Conservation (phyloP, 2,329 filamentous ascomycete genomes). For the Coniosporium tulheliwenetii region DNA sequence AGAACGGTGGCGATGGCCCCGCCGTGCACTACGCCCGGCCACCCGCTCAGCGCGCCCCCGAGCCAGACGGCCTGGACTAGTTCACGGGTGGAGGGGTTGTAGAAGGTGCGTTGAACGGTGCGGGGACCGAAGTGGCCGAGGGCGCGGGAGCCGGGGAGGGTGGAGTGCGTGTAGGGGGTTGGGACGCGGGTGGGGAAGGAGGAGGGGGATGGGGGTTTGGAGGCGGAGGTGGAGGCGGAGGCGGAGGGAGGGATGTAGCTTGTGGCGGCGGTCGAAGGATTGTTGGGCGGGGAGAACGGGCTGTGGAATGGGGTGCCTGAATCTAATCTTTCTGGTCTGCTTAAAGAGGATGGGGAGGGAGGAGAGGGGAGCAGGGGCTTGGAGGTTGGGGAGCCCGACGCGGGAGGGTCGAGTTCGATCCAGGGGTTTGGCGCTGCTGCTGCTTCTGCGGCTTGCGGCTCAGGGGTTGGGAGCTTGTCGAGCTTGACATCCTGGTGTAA, state of each 20-base stretch:
- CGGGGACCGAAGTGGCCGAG: not conserved
- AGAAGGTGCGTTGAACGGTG: constrained; percentile 45
- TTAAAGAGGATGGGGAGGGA: not conserved
- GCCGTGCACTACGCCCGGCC: constrained; percentile 58
- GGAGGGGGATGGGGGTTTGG: constrained; percentile 8
- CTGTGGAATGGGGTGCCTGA: too few relatives aligned
- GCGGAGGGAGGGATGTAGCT: not conserved
- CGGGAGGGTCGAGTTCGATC: too few relatives aligned
- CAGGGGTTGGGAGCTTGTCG: too few relatives aligned
- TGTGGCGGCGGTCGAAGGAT: not conserved
- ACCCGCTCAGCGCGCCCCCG: constrained; percentile 49
- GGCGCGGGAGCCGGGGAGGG: not conserved
- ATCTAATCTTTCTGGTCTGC: too few relatives aligned
- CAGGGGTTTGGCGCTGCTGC: too few relatives aligned
- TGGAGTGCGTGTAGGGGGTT: not conserved
- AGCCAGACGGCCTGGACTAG: constrained; percentile 51
- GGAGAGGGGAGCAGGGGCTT: not conserved
- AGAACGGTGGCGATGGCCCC: constrained; percentile 53
- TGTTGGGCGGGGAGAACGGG: too few relatives aligned
- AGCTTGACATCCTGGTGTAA: too few relatives aligned
- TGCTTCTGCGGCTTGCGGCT: too few relatives aligned
- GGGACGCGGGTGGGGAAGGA: not conserved
- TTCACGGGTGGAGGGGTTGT: constrained; percentile 41
- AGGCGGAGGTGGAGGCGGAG: not conserved
- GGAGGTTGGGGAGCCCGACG: not conserved